Evolutionary conservation across 139 green algal species (phyloP).

Genomic region (Yamagishiella unicocca): DNA sequence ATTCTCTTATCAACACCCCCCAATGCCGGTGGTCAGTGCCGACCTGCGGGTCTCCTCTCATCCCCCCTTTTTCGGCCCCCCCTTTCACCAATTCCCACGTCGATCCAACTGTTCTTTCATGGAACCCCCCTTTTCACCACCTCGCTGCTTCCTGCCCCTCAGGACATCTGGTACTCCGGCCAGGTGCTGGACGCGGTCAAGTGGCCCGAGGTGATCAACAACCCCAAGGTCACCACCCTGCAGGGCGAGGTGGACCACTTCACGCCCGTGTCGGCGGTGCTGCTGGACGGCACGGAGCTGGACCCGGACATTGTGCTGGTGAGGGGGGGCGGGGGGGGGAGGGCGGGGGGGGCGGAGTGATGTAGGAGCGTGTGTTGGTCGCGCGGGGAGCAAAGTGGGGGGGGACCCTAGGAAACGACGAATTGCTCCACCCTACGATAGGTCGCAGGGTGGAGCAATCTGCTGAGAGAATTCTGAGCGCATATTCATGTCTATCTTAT

Average conservation of each 20-base stretch:
- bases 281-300: constrained; percentile 29
- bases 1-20: background rate
- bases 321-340: background rate
- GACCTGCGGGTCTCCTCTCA: background rate
- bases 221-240: constrained; percentile 18
- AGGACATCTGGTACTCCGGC: constrained; percentile 49
- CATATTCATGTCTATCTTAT: too few relatives aligned
- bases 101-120: background rate
- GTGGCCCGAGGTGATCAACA: constrained; percentile 38
- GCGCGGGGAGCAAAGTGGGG: too few relatives aligned
- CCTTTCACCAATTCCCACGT: background rate
- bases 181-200: constrained; percentile 41
- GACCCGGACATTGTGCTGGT: constrained; percentile 39
- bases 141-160: background rate
- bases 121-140: background rate
- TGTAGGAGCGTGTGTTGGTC: too few relatives aligned
- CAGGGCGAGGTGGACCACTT: constrained; percentile 36
- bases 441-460: too few relatives aligned
- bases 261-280: constrained; percentile 29
- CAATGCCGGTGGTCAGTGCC: background rate
- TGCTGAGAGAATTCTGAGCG: too few relatives aligned
- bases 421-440: background rate
- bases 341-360: too few relatives aligned
- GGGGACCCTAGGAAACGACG: background rate
- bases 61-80: background rate